phyloP scores from a whole-genome alignment of 768 basidiomycete species.

The Ramaria rubella region DNA sequence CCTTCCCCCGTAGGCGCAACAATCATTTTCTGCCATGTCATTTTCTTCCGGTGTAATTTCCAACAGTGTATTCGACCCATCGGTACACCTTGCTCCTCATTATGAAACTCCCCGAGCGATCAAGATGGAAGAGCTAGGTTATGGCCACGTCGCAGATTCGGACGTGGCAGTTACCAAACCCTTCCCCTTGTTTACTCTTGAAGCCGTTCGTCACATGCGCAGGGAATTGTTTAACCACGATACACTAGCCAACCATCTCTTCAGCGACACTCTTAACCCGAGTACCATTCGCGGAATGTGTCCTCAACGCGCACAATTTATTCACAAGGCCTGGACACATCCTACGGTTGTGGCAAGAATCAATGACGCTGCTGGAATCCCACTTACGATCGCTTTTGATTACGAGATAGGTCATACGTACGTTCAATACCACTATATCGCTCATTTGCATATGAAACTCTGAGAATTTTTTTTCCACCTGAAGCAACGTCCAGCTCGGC shows the following conservation, averaged over 20 bases:
- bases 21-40: background rate
- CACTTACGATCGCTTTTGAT: slow-evolving; percentile 3
- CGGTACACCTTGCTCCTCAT: slow-evolving; percentile 1
- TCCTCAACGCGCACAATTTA: slow-evolving; percentile 6
- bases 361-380: slow-evolving; percentile 7
- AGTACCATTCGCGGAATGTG: slow-evolving; percentile 7
- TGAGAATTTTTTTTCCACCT: background rate
- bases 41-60: background rate
- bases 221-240: slow-evolving; percentile 6
- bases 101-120: background rate
- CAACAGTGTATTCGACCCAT: background rate
- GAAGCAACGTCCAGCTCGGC: slow-evolving; percentile 10
- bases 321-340: slow-evolving; percentile 8
- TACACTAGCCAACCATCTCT: slow-evolving; percentile 8
- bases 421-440: background rate
- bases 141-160: background rate
- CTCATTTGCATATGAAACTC: background rate
- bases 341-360: background rate
- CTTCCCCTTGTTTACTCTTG: slow-evolving; percentile 9
- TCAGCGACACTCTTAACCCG: slow-evolving; percentile 5
- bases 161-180: slow-evolving; percentile 6
- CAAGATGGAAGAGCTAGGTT: slow-evolving; percentile 4
- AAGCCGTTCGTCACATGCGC: slow-evolving; percentile 9
- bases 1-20: background rate
- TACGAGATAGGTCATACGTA: slow-evolving; percentile 13